These are phyloP conservation scores for Penicillium frequentans DNA, from an alignment of 2,329 filamentous ascomycete species.

Conservation along the genomic window DNA sequence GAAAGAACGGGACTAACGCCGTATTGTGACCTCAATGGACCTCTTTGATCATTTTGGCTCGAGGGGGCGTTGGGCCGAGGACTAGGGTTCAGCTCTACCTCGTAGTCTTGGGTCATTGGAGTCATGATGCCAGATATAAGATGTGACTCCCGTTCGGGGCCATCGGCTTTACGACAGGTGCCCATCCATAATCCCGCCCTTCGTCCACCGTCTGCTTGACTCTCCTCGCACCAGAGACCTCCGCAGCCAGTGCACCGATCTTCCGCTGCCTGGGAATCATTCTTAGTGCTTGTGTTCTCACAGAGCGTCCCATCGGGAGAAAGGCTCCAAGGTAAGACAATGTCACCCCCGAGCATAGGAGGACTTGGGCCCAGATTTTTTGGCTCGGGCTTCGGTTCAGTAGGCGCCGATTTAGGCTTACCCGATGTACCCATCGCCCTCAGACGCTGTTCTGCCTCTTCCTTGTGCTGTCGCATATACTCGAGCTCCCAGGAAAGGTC, in stretches of 20 bases:
- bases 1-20: slow-evolving; percentile 27
- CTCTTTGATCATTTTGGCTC: slow-evolving; percentile 1
- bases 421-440: slow-evolving; percentile 35
- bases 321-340: slow-evolving; percentile 75
- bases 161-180: slow-evolving; percentile 33
- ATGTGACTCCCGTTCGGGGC: slow-evolving; percentile 9
- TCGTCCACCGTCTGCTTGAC: slow-evolving; percentile 44
- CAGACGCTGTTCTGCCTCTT: slow-evolving; percentile 56
- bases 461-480: slow-evolving; percentile 77
- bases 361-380: slow-evolving; percentile 61
- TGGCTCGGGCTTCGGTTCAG: slow-evolving; percentile 48
- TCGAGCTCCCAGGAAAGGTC: slow-evolving; percentile 70
- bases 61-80: slow-evolving; percentile 1
- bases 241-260: slow-evolving; percentile 56
- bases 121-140: slow-evolving; percentile 27
- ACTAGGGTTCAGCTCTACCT: slow-evolving; percentile 3
- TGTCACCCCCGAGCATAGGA: slow-evolving; percentile 83
- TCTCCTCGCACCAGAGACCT: slow-evolving; percentile 75
- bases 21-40: not conserved
- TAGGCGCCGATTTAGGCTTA: slow-evolving; percentile 26
- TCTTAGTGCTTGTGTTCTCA: slow-evolving; percentile 67
- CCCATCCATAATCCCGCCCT: slow-evolving; percentile 46
- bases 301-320: slow-evolving; percentile 84
- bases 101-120: slow-evolving; percentile 20
- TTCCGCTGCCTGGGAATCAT: slow-evolving; percentile 53